These are phyloP conservation scores for Thielaviopsis populi DNA, from an alignment of 2,329 filamentous ascomycete species.

Conservation along the genomic window DNA sequence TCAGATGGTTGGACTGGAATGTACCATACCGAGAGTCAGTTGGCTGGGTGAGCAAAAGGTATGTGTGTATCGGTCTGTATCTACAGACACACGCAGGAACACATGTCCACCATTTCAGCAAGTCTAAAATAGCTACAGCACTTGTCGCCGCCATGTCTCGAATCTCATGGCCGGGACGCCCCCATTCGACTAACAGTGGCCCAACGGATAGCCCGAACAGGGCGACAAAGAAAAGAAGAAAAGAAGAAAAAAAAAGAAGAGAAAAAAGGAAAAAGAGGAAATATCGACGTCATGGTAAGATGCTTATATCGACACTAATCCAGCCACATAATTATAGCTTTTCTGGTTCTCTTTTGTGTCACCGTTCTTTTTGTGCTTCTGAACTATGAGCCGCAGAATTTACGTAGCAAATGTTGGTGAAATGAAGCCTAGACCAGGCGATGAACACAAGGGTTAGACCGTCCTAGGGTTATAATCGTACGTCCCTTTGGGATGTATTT, in stretches of 20 bases:
- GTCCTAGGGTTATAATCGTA: neutral
- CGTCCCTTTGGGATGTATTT: neutral
- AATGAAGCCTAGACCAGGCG: neutral
- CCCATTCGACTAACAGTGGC: neutral
- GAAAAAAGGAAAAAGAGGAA: neutral
- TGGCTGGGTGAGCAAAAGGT: neutral
- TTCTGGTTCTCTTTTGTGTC: neutral
- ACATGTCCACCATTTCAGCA: neutral
- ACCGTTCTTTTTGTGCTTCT: neutral
- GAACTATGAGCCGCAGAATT: neutral
- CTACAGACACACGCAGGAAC: neutral
- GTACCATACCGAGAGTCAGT: neutral
- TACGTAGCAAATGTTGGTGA: neutral
- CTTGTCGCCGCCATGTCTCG: neutral
- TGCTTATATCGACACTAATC: neutral
- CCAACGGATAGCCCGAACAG: neutral
- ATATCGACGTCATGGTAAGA: neutral
- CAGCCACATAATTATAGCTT: neutral
- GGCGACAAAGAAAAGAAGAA: neutral
- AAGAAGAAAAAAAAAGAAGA: neutral
- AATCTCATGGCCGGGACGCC: neutral
- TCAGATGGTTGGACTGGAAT: neutral
- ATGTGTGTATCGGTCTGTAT: neutral
- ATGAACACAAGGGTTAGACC: neutral
- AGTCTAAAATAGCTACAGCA: neutral